Percentiles rank a stretch among this genome's conserved stretches.
Conservation (phyloP, 495 filamentous ascomycete species). For the Ramalina intermedia region DNA sequence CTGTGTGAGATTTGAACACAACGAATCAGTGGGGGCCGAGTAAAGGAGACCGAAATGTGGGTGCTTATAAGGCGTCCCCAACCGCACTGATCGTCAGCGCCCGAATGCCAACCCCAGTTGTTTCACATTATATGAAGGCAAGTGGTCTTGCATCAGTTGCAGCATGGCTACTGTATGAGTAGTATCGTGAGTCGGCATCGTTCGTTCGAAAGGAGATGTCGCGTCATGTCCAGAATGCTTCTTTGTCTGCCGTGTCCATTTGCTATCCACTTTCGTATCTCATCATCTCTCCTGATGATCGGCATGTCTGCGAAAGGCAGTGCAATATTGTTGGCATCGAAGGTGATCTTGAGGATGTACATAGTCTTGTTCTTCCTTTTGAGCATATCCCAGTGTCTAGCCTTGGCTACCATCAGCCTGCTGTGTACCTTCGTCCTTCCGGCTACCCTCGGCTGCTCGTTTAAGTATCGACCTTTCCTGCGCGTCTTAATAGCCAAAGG, state of each 20-base stretch:
- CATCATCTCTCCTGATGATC: conserved; percentile 85
- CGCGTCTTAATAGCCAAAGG: conserved; percentile 14
- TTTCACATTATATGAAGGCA: too few relatives aligned
- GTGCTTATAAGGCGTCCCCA: too few relatives aligned
- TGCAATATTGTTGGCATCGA: conserved; percentile 19
- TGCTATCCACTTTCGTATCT: conserved; percentile 57
- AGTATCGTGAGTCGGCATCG: neutral
- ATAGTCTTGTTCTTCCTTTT: conserved; percentile 7
- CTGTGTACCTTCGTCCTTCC: conserved; percentile 13
- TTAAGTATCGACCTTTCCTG: conserved; percentile 9
- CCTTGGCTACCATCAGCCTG: conserved; percentile 24
- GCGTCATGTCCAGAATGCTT: conserved; percentile 64
- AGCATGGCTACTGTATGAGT: conserved; percentile 11
- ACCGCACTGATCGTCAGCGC: too few relatives aligned
- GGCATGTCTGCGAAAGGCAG: conserved; percentile 90
- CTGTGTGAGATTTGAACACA: too few relatives aligned
- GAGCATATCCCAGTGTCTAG: conserved; percentile 13
- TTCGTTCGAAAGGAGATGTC: too few relatives aligned
- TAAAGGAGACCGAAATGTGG: too few relatives aligned
- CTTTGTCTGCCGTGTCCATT: conserved; percentile 40
- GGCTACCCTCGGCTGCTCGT: conserved; percentile 13
- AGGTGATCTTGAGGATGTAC: conserved; percentile 25
- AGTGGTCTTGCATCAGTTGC: conserved; percentile 14
- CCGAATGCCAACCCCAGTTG: too few relatives aligned
- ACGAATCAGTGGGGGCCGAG: too few relatives aligned